Evolutionary conservation across 129 eudicot genomes (phyloP).

Genomic region (Heracleum sosnowskyi): DNA sequence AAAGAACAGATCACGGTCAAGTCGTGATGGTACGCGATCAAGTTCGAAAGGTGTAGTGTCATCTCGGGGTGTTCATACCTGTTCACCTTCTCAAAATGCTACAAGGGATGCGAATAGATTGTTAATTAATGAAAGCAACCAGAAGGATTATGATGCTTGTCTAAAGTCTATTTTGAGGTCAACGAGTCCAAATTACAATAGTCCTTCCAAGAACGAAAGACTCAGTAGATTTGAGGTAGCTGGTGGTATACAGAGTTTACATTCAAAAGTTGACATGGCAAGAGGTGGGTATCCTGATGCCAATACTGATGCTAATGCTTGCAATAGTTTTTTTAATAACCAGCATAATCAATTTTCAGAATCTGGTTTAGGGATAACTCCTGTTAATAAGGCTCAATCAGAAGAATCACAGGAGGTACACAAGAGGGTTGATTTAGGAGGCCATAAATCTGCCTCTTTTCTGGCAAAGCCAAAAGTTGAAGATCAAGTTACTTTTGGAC

Average conservation of each 20-base stretch:
- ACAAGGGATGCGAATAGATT: constrained; percentile 39
- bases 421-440: too few relatives aligned
- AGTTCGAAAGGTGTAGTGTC: constrained; percentile 41
- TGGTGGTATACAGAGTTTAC: background rate
- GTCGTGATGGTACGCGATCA: constrained; percentile 58
- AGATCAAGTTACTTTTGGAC: too few relatives aligned
- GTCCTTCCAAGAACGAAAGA: too few relatives aligned
- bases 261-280: background rate
- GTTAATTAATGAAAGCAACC: constrained; percentile 24
- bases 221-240: background rate
- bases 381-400: constrained; percentile 4
- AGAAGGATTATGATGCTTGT: constrained; percentile 22
- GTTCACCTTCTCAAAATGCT: constrained; percentile 38
- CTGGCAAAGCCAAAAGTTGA: too few relatives aligned
- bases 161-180: constrained; percentile 29
- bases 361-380: constrained; percentile 10
- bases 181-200: constrained; percentile 24
- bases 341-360: constrained; percentile 21
- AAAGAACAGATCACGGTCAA: constrained; percentile 59
- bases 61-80: constrained; percentile 32
- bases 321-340: constrained; percentile 25
- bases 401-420: too few relatives aligned
- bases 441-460: too few relatives aligned
- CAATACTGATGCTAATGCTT: constrained; percentile 28
- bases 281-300: constrained; percentile 20